A percentile compares a stretch with the other conserved stretches of the same genome.
Evolutionary conservation across 805 yeast species (phyloP).

Genomic region (Hanseniaspora mollemarum): DNA sequence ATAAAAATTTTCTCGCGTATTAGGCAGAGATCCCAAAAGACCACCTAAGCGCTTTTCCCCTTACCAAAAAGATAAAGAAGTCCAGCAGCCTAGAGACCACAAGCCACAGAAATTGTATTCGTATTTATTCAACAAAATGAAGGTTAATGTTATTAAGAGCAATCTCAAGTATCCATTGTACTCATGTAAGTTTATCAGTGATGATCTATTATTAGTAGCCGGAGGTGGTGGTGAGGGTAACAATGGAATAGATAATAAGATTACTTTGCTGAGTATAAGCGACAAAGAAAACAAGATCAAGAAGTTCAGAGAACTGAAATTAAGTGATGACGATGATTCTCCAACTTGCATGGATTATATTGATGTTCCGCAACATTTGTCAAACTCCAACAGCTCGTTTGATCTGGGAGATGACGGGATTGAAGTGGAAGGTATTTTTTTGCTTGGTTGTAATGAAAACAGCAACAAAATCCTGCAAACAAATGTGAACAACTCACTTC

Average conservation of each 20-base stretch:
- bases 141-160: constrained; percentile 22
- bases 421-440: constrained; percentile 36
- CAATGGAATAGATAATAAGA: constrained; percentile 76
- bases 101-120: too few species aligned
- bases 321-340: constrained; percentile 64
- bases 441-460: constrained; percentile 69
- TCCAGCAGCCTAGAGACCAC: too few species aligned
- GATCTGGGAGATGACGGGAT: constrained; percentile 1
- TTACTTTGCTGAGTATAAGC: constrained; percentile 51
- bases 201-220: constrained; percentile 52
- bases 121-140: too few species aligned
- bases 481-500: constrained; percentile 40
- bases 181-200: constrained; percentile 59
- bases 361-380: background rate
- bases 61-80: too few species aligned
- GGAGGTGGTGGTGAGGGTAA: constrained; percentile 97
- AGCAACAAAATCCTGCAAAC: constrained; percentile 48
- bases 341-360: constrained; percentile 66
- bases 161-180: constrained; percentile 64
- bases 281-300: constrained; percentile 38
- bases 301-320: constrained; percentile 49
- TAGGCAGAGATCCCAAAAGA: too few species aligned
- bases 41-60: too few species aligned
- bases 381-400: background rate
- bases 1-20: too few species aligned